These are phyloP conservation scores for Diaporthe destruens DNA, from an alignment of 2,329 filamentous ascomycete genomes.

Conservation along the genomic window DNA sequence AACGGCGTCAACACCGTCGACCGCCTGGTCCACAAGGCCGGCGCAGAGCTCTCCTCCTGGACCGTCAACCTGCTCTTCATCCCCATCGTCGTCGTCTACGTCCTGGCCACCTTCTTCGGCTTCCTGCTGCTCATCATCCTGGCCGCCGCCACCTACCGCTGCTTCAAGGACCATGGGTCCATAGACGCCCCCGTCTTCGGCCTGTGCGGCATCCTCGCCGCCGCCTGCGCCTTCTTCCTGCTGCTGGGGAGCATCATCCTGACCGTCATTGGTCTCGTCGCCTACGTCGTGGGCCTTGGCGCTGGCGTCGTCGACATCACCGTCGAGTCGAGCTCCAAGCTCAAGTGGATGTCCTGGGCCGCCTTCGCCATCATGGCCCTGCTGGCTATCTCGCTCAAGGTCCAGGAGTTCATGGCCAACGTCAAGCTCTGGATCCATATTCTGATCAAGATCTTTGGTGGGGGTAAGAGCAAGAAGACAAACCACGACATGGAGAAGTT, in stretches of 20 bases:
- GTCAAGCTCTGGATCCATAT: slow-evolving; percentile 34
- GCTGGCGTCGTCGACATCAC: slow-evolving; percentile 37
- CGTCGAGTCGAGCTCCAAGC: slow-evolving; percentile 36
- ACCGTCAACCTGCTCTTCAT: slow-evolving; percentile 38
- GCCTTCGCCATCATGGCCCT: slow-evolving; percentile 35
- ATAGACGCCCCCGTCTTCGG: slow-evolving; percentile 31
- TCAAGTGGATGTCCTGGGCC: slow-evolving; percentile 42
- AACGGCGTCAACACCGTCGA: slow-evolving; percentile 38
- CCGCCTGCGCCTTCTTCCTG: slow-evolving; percentile 37
- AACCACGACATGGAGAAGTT: not conserved
- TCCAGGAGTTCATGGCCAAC: slow-evolving; percentile 37
- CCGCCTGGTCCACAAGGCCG: slow-evolving; percentile 36
- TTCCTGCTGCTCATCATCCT: slow-evolving; percentile 38
- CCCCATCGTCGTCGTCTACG: slow-evolving; percentile 41
- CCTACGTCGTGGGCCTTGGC: slow-evolving; percentile 34
- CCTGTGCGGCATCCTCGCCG: slow-evolving; percentile 35
- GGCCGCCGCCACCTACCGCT: slow-evolving; percentile 16
- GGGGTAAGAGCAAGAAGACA: not conserved
- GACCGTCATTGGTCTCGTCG: slow-evolving; percentile 35
- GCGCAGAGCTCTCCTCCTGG: slow-evolving; percentile 35
- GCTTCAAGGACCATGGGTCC: slow-evolving; percentile 15
- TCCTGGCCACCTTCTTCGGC: slow-evolving; percentile 28
- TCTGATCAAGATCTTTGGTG: slow-evolving; percentile 3
- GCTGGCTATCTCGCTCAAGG: slow-evolving; percentile 32
- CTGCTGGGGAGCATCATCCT: slow-evolving; percentile 40